Base-by-base conservation (phyloP, 306 rosid genomes). In the Alnus rubra region DNA sequence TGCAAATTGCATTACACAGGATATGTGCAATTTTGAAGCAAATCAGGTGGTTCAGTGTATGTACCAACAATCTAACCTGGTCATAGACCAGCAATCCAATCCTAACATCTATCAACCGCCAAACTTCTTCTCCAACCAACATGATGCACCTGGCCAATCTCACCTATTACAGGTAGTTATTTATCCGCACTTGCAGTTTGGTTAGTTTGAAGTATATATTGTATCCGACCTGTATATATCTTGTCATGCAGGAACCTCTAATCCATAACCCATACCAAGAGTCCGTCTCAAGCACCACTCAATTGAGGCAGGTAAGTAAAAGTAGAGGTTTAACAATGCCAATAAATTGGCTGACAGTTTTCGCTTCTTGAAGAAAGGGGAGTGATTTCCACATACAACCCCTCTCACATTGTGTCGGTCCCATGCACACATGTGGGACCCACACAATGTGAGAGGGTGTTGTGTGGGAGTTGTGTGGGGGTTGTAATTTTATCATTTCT, bases 91-190 rank as follows among this genome's bases (percentile, higher is more conserved):
- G 81, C 88, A 87, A 55, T 45, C 88, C 69, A 79, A 85, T 83
- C 63, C 87, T 85, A 82, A 72, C 84, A 39, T 77, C 45, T 83
- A 76, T 59, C 91, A 70, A 56, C 86, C 87, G 2, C 82, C 81
- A 9, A 83, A 81, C 88, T 73, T 78, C 81, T 87, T 82, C 42
- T 65, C 92, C 80, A 80, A 69, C 85, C 89, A 88, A 72, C 91
- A 80, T 4, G 87, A 82, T 65, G 82, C 89, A 76, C 87, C 87
- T 63, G 76, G 86, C 82, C 87, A 79, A 37, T 76, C 89, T 70
- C 97, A 82, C 49, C 69, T 85, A n/a, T 33, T 88, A 42, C 90
- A 83, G 87, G 94, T 89, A 80, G 62, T 64, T 65, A 37, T 69
- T 84, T 81, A 52, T 65, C 58, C 68, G 50, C 67, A 39, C 64